These are phyloP conservation scores for Mortierella sp. DNA, from an alignment of 371 early-diverging fungal species.

Conservation along the genomic window DNA sequence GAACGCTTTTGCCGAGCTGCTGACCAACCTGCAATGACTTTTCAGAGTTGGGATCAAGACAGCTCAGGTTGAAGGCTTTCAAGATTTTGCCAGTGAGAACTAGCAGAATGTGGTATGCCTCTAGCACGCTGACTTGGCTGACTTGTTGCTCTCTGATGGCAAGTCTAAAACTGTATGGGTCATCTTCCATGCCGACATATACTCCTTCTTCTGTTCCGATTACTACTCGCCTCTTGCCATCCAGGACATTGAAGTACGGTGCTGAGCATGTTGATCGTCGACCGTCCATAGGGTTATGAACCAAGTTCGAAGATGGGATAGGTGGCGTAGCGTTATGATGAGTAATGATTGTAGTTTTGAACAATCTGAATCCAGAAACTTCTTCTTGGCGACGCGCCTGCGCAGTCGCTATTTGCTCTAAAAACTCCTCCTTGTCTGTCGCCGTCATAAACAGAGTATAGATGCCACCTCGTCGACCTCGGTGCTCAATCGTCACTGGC, in stretches of 20 bases:
- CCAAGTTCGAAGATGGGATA: conserved; percentile 26
- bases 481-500: conserved; percentile 47
- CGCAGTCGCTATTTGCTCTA: conserved; percentile 76
- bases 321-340: conserved; percentile 60
- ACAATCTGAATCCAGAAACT: conserved; percentile 67
- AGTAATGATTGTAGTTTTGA: conserved; percentile 70
- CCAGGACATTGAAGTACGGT: conserved; percentile 67
- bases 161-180: conserved; percentile 57
- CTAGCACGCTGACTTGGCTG: conserved; percentile 86
- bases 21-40: conserved; percentile 66
- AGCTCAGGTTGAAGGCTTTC: conserved; percentile 81
- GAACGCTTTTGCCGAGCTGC: conserved; percentile 82
- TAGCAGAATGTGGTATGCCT: conserved; percentile 78
- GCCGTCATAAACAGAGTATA: conserved; percentile 59
- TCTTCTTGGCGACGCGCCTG: conserved; percentile 70
- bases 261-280: conserved; percentile 80
- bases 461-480: conserved; percentile 43
- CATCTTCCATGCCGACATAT: conserved; percentile 67
- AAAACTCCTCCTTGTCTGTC: conserved; percentile 83
- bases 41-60: conserved; percentile 65
- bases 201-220: conserved; percentile 92
- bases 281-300: conserved; percentile 51
- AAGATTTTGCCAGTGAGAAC: conserved; percentile 76
- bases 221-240: conserved; percentile 75
- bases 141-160: conserved; percentile 81